Base-by-base conservation (phyloP, 441 rosid species). In the Adansonia grandidieri region DNA sequence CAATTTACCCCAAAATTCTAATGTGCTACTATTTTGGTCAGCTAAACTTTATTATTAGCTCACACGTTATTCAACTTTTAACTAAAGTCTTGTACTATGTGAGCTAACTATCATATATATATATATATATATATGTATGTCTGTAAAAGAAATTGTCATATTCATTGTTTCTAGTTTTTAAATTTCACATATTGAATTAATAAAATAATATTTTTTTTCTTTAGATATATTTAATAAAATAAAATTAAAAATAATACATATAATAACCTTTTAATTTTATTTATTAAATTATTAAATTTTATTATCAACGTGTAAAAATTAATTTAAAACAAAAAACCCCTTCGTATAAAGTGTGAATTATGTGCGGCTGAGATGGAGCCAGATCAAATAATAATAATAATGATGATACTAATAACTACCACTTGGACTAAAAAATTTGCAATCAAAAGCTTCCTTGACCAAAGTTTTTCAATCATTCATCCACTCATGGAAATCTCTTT, bases 401-500 rank as follows among this genome's bases (percentile, higher is more conserved):
- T 17, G 17, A 42, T 60, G 5, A 20, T 22, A 3, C 15, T 17
- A 44, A 66, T 65, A 64, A 40, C 67, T 13, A 6, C 45, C 44
- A 24, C 60, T 54, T 6, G 0, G 24, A 57, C 62, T 22, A 9
- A 24, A 61, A 61, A 61, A 28, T 14, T 58, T 10, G 42, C 68
- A 63, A 63, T 63, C 68, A 14, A 63, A 63, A 63, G 28, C 68
- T 28, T 63, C 19, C 17, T 63, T 28, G 47, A 63, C 68, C 68
- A 63, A 32, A 32, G 45, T 28, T 37, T 13, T 32, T 5, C 9
- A 63, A 19, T 63, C 20, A 1, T 28, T 62, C 42, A 6, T 19
- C 28, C 62, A 24, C 40, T 32, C 17, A 14, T 13, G 4, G 19
- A 63, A 63, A 63, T 45, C 4, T 63, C n/a, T 32, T 32, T 13